Conservation (phyloP, 208 protist species). For the Crithidia brevicula region DNA sequence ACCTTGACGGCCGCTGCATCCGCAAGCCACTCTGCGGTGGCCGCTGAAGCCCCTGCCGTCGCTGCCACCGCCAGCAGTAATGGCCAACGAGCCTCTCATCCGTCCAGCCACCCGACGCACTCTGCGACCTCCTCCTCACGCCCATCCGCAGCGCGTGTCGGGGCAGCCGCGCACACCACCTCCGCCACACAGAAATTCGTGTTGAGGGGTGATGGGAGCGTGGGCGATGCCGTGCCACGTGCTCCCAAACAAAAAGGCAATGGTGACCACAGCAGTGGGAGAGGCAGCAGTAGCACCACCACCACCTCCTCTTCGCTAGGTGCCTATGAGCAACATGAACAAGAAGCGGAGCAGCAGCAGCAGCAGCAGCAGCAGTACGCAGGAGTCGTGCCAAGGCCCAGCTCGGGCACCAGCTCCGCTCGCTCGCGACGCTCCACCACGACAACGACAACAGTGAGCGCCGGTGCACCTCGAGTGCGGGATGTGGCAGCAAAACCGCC, state of each 20-base stretch:
- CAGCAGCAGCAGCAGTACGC: background rate
- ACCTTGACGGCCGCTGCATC: background rate
- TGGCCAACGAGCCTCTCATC: no score
- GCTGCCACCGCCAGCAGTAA: background rate
- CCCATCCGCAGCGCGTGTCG: no score
- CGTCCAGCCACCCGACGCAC: no score
- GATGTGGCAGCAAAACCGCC: no score
- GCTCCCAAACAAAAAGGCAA: background rate
- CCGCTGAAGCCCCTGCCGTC: background rate
- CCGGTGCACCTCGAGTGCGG: no score
- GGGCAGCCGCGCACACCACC: no score
- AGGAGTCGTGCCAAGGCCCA: no score
- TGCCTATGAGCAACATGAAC: no score
- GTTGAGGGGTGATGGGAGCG: background rate
- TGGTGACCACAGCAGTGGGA: background rate
- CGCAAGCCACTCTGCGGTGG: background rate
- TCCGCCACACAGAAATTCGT: background rate
- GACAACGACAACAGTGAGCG: no score
- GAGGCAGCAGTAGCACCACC: conserved; percentile 3
- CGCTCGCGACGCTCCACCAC: no score
- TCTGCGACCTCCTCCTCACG: no score
- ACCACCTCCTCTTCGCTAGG: background rate
- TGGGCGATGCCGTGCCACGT: background rate
- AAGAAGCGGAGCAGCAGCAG: background rate
- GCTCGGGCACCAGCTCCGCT: no score